phyloP scores from a whole-genome alignment of 306 rosid genomes.

The Fragaria iinumae region DNA sequence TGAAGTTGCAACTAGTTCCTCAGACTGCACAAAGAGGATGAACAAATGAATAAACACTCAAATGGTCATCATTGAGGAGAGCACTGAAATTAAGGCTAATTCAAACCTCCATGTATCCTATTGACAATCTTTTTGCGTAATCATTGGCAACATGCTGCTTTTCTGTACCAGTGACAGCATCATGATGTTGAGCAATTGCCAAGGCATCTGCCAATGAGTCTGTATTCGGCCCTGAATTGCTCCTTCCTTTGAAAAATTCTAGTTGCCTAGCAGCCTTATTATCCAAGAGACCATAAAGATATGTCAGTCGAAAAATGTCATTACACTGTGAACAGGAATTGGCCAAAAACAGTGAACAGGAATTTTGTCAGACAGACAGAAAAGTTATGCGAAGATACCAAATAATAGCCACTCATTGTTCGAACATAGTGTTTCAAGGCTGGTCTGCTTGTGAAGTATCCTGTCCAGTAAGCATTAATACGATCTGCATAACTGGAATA shows the following conservation, averaged over 20 bases:
- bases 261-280: slow-evolving; percentile 89
- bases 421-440: slow-evolving; percentile 79
- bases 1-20: slow-evolving; percentile 44
- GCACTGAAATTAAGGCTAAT: background rate
- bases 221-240: slow-evolving; percentile 56
- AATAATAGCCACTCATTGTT: slow-evolving; percentile 76
- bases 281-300: slow-evolving; percentile 16
- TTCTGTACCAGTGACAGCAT: slow-evolving; percentile 81
- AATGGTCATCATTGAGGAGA: slow-evolving; percentile 15
- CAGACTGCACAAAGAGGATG: slow-evolving; percentile 37
- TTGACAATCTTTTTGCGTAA: slow-evolving; percentile 79
- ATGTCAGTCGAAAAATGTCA: background rate
- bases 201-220: slow-evolving; percentile 90
- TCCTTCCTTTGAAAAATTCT: slow-evolving; percentile 80
- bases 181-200: slow-evolving; percentile 95
- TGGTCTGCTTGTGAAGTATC: slow-evolving; percentile 96
- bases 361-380: background rate
- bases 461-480: slow-evolving; percentile 91
- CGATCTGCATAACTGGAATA: slow-evolving; percentile 84
- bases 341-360: background rate
- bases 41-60: slow-evolving; percentile 11
- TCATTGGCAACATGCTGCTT: slow-evolving; percentile 97
- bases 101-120: slow-evolving; percentile 48
- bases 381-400: slow-evolving; percentile 50
- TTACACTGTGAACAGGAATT: background rate